Base-by-base conservation (phyloP, 176 grass and related monocot species). In the Oryza glumipatula region DNA sequence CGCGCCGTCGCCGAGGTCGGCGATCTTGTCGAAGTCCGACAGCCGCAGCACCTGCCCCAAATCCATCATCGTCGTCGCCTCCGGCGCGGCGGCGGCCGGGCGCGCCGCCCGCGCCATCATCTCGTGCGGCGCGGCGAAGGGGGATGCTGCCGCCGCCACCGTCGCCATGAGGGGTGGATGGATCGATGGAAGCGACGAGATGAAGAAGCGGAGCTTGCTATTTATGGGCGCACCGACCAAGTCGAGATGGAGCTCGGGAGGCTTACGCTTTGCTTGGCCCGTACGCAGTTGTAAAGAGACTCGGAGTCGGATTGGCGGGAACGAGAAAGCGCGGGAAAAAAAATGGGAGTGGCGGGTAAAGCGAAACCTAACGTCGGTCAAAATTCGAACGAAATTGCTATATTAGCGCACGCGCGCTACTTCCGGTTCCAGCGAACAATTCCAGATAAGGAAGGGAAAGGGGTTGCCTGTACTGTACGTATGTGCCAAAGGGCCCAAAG, bases 21-120 rank as follows among this genome's bases (percentile, higher is more conserved):
- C 61, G 24, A 88, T 47, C 66, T 32, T 28, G 36, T 92, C 78
- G 15, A 92, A 81, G 66, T 91, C 86, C 14, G 82, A 82, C 19
- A 85, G 67, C 33, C 36, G 56, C 82, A 77, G 56, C 77, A 67
- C 36, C 60, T 41, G 58, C 13, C 14, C 26, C 21, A 2, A 49
- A 6, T 26, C 9, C 51, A 52, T 15, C 52, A 0, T 58, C 52
- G 52, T 56, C 52, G 33, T 35, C 35, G 52, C 8, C 52, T 58
- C 52, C 52, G 52, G 52, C 52, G 5, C 52, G 6, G 51, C 51
- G 16, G 52, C 38, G 22, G 52, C 35, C 35, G 35, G 3, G 35
- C 35, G 35, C 35, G 33, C 33, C 33, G 33, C 33, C 33, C 33
- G 33, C 33, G 35, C 35, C 35, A 36, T 36, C 35, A 36, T 36